Percentiles rank a stretch among this genome's conserved stretches.
phyloP scores from a whole-genome alignment of 23 red algal genomes.

The Rhodosorus marinus region DNA sequence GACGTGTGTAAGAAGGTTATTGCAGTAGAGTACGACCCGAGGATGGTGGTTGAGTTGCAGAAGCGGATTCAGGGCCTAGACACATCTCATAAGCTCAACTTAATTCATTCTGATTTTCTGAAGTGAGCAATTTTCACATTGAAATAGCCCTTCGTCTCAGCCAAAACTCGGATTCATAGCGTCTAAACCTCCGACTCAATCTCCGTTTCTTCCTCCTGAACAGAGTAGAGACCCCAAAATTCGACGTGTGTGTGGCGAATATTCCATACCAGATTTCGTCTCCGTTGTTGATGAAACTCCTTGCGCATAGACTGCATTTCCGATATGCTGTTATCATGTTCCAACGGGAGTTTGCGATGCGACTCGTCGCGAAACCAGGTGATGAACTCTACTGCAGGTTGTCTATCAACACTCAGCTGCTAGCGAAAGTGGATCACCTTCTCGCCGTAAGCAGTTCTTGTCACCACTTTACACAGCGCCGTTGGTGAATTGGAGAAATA shows the following conservation, averaged over 20 bases:
- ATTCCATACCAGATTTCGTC: constrained; percentile 98
- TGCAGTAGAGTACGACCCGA: constrained; percentile 74
- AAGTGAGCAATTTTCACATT: no score
- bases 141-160: not conserved
- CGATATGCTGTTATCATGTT: constrained; percentile 90
- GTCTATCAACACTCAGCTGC: constrained; percentile 74
- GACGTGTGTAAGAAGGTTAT: constrained; percentile 28
- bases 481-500: no score
- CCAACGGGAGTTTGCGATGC: constrained; percentile 80
- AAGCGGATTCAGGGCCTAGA: constrained; percentile 57
- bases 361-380: constrained; percentile 73
- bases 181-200: no score
- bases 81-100: constrained; percentile 10
- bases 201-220: no score
- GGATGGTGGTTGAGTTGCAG: constrained; percentile 77
- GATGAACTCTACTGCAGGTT: constrained; percentile 73
- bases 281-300: constrained; percentile 73
- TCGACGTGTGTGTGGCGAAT: constrained; percentile 90
- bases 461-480: no score
- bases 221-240: constrained; percentile 48
- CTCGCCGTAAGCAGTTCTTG: no score
- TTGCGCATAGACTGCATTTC: constrained; percentile 63
- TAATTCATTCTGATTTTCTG: constrained; percentile 75
- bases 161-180: no score
- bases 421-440: constrained; percentile 53